Evolutionary conservation across 78 protist species (phyloP), one percentile per base, ranked within the genome.

Genomic region (Creolimax fragrantissima): DNA sequence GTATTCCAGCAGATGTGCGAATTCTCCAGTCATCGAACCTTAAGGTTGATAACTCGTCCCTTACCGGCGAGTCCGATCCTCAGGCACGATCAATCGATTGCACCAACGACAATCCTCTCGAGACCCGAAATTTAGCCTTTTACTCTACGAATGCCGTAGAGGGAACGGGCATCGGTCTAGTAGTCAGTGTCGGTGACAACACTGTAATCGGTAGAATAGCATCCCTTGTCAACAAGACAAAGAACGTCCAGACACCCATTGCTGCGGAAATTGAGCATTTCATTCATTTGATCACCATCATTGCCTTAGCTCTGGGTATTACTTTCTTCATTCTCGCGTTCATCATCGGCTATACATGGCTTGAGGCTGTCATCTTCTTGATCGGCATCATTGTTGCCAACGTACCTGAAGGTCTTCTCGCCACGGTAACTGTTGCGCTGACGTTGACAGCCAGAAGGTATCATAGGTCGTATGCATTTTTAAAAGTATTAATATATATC

Each of bases 381-480:
- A 96, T 97, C 35, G 95, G 97, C 43, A 92, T 97, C 44, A 98
- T 96, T 2, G 96, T 97, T 7, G 97, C 99, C 36, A 96, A 94
- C 67, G 94, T 97, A 32, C 98, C 98, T 41, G 99, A 98, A 85
- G 99, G 99, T 4, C 97, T 98, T 5, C 97, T 96, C 17, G 96
- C 97, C 39, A 96, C 95, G 4, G 95, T 97, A 43, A 96, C 99
- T 3, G 44, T 90, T 41, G 85, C 95, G 89, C 35, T 58, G 74
- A 17, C 74, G 39, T 32, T 58, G 39, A 17, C 39, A 11, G 17
- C 74, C 74, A 58, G 39, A n/a, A n/a, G n/a, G n/a, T n/a, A n/a
- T n/a, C n/a, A n/a, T n/a, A n/a, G n/a, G n/a, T n/a, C n/a, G n/a
- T n/a, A n/a, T n/a, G n/a, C n/a, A n/a, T n/a, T n/a, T n/a, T n/a